Evolutionary conservation across 2,329 filamentous ascomycete species (phyloP), one percentile per base, ranked within the genome.

Genomic region (Didymella sp.): DNA sequence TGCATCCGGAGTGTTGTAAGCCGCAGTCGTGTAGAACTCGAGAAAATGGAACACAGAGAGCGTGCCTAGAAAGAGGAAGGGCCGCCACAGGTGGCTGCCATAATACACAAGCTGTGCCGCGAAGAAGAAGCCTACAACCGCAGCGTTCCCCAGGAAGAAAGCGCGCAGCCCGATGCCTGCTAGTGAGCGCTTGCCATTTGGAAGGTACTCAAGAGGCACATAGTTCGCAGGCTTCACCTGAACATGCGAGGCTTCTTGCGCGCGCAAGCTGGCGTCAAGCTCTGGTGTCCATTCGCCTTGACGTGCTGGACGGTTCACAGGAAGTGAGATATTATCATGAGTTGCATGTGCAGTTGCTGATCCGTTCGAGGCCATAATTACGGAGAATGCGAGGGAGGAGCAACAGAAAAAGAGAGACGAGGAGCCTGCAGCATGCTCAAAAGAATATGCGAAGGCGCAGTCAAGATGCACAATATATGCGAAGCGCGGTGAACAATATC

Each of bases 21-120:
- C 81, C 8, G 94, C 93, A 0, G 94, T 97, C 28, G 88, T 91
- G 83, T 88, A 96, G 81, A 93, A 99, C 78, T 99, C 95, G 76
- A 98, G 87, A 78, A 96, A 98, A 81, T 99, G 95, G 79, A 98
- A 98, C 27, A 89, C 68, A 24, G 88, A 84, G 44, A 98, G 87
- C 13, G 87, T 80, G 48, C 80, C 79, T 44, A 89, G 70, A 79
- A 94, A 94, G 73, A 84, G 81, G 8, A 82, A 81, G 0, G 85
- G 73, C 21, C 86, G 80, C 86, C 86, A 89, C 51, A 85, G 72
- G 4, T 78, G 75, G 37, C 71, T 78, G 12, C 67, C 64, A 33
- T 70, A 56, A 58, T 72, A 71, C 53, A 63, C 56, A 33, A 74
- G 63, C 27, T 70, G 47, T 25, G 63, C 48, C 38, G 76, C 66